These are phyloP conservation scores for Paulownia fortunei DNA, from an alignment of 257 asterid species.

Conservation along the genomic window DNA sequence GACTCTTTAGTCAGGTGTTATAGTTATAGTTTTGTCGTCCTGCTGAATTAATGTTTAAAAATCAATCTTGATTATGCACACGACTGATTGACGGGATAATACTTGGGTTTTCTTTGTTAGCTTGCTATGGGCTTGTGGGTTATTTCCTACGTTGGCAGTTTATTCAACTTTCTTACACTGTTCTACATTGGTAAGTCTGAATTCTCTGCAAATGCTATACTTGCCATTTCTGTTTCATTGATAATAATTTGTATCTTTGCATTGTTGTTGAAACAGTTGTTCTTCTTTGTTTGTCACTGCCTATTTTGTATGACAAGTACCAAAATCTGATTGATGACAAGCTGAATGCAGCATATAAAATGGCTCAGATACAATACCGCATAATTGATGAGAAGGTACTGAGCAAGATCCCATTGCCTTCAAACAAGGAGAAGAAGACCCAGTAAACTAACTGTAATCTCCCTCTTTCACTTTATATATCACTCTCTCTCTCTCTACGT, in stretches of 20 bases:
- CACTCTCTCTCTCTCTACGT: neutral
- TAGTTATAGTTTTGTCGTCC: constrained; percentile 29
- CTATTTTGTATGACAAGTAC: constrained; percentile 64
- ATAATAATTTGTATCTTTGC: neutral
- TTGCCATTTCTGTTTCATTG: neutral
- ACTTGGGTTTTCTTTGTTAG: constrained; percentile 47
- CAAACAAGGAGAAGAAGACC: constrained; percentile 68
- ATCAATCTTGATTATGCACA: neutral
- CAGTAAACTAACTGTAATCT: constrained; percentile 56
- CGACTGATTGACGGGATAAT: constrained; percentile 28
- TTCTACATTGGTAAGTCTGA: constrained; percentile 63
- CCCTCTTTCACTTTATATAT: constrained; percentile 20
- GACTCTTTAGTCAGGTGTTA: constrained; percentile 64
- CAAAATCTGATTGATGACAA: constrained; percentile 66
- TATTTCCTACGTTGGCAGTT: constrained; percentile 70
- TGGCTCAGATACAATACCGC: constrained; percentile 51
- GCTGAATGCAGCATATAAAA: constrained; percentile 53
- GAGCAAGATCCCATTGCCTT: constrained; percentile 49
- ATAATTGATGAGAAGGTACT: constrained; percentile 51
- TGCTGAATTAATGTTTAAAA: constrained; percentile 14
- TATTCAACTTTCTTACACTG: constrained; percentile 73
- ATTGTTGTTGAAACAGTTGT: constrained; percentile 51
- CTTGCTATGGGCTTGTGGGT: constrained; percentile 66
- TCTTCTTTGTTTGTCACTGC: constrained; percentile 70
- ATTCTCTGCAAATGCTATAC: constrained; percentile 12